Evolutionary conservation across 1,284 basidiomycete species (phyloP), one percentile per base, ranked within the genome.

Genomic region (Stereum hirsutum): DNA sequence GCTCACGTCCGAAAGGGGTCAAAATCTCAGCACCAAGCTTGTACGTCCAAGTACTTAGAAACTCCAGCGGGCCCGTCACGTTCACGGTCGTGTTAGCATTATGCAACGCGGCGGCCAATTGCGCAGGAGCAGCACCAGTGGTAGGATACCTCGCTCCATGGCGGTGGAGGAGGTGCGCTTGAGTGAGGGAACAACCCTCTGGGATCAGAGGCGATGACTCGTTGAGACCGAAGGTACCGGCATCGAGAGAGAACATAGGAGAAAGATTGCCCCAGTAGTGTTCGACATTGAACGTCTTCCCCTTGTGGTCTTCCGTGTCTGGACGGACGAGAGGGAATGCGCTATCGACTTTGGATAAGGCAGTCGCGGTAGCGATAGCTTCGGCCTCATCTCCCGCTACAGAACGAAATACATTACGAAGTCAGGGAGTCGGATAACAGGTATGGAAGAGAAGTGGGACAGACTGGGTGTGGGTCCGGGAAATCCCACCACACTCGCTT

Each of bases 71-170:
- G 0, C 78, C 77, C 2, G 49, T 58, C 6, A 69, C 71, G 23
- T 45, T 61, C 43, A 73, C 64, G 8, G 53, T 46, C 28, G 56
- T 54, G 21, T 62, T 63, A 0, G 52, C 41, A 31, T 55, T 52
- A 33, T 72, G 61, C 2, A 78, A 32, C 15, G 59, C 59, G 5
- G 60, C 54, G 1, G 72, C 69, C 40, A 78, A 71, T 1, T 46
- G 34, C 5, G 65, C 58, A 2, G 69, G 63, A 0, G 59, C 59
- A 1, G 60, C 54, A 6, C 60, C 65, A 2, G 57, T 50, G 0
- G 70, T 72, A 0, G 74, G 73, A 49, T 76, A 76, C 8, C 74
- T 55, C 1, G 74, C 73, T 27, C 77, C 75, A 52, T 77, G 66
- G 14, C 75, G 69, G 54, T 78, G 74, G 5, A 81, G 55, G 23